These are phyloP conservation scores for Pilasporangium apinafurcum DNA, from an alignment of 352 stramenopile genomes.

Conservation along the genomic window DNA sequence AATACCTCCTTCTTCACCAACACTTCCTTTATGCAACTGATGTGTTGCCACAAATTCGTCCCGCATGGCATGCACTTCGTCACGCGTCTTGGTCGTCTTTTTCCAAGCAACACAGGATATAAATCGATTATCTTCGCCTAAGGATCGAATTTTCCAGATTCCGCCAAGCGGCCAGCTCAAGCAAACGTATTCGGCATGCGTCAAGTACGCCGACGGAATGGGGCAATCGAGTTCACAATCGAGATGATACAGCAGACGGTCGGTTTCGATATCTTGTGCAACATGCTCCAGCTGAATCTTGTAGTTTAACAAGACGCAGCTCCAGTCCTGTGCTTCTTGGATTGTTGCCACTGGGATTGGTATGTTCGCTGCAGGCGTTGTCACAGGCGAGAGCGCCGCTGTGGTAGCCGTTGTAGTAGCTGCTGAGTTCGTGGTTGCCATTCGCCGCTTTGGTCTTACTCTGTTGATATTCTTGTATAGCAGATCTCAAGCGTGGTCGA, in stretches of 20 bases:
- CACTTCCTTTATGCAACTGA: background rate
- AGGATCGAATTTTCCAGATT: slow-evolving; percentile 41
- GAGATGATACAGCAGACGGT: slow-evolving; percentile 45
- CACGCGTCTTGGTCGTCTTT: slow-evolving; percentile 29
- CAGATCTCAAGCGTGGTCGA: too few species aligned
- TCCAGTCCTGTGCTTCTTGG: slow-evolving; percentile 34
- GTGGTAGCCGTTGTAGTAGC: too few species aligned
- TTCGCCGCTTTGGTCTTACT: too few species aligned
- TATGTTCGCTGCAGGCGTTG: too few species aligned
- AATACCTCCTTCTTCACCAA: background rate
- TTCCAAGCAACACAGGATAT: slow-evolving; percentile 39
- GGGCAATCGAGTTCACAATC: slow-evolving; percentile 29
- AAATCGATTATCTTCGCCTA: slow-evolving; percentile 16
- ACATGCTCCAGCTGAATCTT: slow-evolving; percentile 35
- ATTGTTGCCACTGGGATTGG: background rate
- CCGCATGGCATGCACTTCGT: slow-evolving; percentile 22
- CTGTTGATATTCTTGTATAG: too few species aligned
- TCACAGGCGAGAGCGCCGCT: too few species aligned
- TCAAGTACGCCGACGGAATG: slow-evolving; percentile 19
- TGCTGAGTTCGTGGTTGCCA: too few species aligned
- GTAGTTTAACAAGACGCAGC: slow-evolving; percentile 28
- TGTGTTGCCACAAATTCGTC: too few species aligned
- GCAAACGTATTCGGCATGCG: slow-evolving; percentile 33
- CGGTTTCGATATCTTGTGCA: slow-evolving; percentile 32
- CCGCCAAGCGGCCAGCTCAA: slow-evolving; percentile 41